These are phyloP conservation scores for Apiospora koreana DNA, from an alignment of 2,329 filamentous ascomycete genomes.

Conservation along the genomic window DNA sequence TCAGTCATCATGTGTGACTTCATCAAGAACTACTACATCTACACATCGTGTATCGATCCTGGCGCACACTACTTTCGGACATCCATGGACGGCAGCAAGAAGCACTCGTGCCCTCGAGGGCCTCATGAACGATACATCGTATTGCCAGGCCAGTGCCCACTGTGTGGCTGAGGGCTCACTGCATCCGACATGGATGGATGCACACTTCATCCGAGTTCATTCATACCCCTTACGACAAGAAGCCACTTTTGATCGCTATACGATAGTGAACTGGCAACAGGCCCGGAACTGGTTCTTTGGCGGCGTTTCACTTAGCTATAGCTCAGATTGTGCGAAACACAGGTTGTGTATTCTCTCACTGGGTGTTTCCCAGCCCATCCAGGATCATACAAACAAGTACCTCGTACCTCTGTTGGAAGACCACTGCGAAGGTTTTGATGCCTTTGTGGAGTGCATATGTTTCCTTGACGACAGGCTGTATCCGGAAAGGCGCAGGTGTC, in stretches of 20 bases:
- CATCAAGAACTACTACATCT: slow-evolving; percentile 77
- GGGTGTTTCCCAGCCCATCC: not conserved
- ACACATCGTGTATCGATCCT: slow-evolving; percentile 69
- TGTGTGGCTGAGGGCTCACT: slow-evolving; percentile 41
- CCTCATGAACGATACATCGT: slow-evolving; percentile 77
- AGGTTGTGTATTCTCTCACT: not conserved
- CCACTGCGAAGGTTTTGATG: not conserved
- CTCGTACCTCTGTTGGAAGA: not conserved
- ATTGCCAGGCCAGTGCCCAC: slow-evolving; percentile 61
- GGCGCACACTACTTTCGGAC: slow-evolving; percentile 72
- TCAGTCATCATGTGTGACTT: slow-evolving; percentile 57
- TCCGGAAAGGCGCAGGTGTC: not conserved
- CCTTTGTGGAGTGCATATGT: not conserved
- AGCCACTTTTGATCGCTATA: not conserved
- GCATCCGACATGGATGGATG: not conserved
- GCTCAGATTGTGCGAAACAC: not conserved
- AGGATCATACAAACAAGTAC: not conserved
- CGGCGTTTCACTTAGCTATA: not conserved
- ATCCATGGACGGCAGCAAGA: slow-evolving; percentile 64
- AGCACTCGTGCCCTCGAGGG: slow-evolving; percentile 59
- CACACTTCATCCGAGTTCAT: not conserved
- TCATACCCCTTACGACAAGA: no score
- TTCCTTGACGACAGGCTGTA: not conserved
- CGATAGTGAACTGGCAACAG: not conserved
- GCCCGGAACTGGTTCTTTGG: not conserved